phyloP scores from a whole-genome alignment of 495 filamentous ascomycete genomes.

The Penicillium roqueforti region DNA sequence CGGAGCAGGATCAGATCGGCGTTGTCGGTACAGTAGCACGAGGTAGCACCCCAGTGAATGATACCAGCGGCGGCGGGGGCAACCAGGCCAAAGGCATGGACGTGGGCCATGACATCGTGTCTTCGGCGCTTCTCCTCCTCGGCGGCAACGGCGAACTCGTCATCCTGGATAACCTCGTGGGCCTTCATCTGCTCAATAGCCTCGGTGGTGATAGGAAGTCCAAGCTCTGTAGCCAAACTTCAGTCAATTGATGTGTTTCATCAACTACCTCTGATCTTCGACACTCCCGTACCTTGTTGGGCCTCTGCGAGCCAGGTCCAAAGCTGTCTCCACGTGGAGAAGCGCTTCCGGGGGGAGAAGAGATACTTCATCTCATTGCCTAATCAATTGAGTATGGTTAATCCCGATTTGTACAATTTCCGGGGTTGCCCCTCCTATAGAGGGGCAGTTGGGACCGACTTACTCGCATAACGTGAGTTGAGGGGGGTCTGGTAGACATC shows the following conservation, averaged over 20 bases:
- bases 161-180: slow-evolving; percentile 68
- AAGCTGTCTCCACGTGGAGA: slow-evolving; percentile 71
- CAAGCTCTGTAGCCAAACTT: slow-evolving; percentile 40
- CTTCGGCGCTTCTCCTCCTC: slow-evolving; percentile 76
- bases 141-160: slow-evolving; percentile 70
- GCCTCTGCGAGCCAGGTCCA: slow-evolving; percentile 84
- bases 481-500: slow-evolving; percentile 71
- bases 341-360: slow-evolving; percentile 68
- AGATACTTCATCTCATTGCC: slow-evolving; percentile 51
- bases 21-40: slow-evolving; percentile 75
- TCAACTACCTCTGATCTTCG: slow-evolving; percentile 14
- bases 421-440: slow-evolving; percentile 10
- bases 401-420: slow-evolving; percentile 9
- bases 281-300: slow-evolving; percentile 55
- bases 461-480: slow-evolving; percentile 68
- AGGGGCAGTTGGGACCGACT: slow-evolving; percentile 23
- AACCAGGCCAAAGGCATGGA: slow-evolving; percentile 66
- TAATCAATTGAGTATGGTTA: slow-evolving; percentile 26
- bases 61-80: slow-evolving; percentile 82
- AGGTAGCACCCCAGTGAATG: slow-evolving; percentile 75
- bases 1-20: slow-evolving; percentile 82
- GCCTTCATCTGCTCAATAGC: slow-evolving; percentile 71
- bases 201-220: slow-evolving; percentile 59
- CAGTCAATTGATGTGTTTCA: slow-evolving; percentile 23
- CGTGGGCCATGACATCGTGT: slow-evolving; percentile 70